Conservation (phyloP, 176 grass and related monocot species). For the Oryza glumipatula region DNA sequence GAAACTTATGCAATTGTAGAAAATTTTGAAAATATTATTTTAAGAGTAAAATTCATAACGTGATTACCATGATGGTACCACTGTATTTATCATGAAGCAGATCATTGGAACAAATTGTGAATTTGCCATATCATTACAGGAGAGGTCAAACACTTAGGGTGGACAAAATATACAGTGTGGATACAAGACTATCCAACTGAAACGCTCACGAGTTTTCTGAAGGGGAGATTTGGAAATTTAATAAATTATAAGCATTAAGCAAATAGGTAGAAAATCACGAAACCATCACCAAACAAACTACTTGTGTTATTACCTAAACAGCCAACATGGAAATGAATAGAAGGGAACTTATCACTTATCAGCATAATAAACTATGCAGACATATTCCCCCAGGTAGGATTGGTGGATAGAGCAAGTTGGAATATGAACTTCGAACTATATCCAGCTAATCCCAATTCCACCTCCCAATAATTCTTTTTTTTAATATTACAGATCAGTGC, state of each 20-base stretch:
- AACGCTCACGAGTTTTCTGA: neutral
- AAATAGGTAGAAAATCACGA: neutral
- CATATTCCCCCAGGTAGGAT: neutral
- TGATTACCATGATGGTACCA: constrained; percentile 9
- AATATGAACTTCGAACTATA: neutral
- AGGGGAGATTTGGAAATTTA: neutral
- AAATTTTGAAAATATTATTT: neutral
- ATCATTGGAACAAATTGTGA: neutral
- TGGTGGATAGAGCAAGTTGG: neutral
- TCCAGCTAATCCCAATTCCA: neutral
- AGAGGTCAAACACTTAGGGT: neutral
- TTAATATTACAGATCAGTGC: neutral
- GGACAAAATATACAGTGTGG: constrained; percentile 6
- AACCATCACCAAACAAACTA: neutral
- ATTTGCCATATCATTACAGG: neutral
- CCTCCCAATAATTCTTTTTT: neutral
- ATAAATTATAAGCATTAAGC: neutral
- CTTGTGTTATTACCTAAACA: neutral
- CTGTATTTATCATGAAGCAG: neutral
- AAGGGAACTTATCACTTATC: neutral
- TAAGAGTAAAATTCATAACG: neutral
- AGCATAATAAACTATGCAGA: neutral
- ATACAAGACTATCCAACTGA: neutral
- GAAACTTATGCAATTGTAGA: neutral
- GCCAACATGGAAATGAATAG: neutral